Conservation (phyloP, 2,329 filamentous ascomycete genomes). For the Hypoxylon sp. region DNA sequence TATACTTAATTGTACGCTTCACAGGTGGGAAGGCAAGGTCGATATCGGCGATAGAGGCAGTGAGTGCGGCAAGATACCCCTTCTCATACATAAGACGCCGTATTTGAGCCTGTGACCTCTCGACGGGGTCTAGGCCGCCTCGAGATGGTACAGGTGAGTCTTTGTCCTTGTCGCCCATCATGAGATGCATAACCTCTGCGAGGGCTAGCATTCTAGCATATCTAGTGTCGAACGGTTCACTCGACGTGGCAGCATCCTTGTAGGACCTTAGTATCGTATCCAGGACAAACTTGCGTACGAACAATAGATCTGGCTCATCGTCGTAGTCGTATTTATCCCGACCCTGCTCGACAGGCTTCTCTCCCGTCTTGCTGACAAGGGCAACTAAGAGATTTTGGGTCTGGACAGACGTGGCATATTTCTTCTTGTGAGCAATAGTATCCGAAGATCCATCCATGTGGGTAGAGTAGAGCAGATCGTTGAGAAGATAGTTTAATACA, state of each 20-base stretch:
- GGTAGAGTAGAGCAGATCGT: constrained; percentile 75
- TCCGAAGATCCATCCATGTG: constrained; percentile 77
- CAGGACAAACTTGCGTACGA: constrained; percentile 93
- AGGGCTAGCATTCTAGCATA: constrained; percentile 90
- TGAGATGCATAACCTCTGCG: constrained; percentile 91
- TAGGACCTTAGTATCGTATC: constrained; percentile 94
- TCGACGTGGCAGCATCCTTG: constrained; percentile 84
- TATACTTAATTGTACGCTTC: constrained; percentile 95
- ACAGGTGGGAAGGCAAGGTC: constrained; percentile 94
- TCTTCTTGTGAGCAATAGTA: constrained; percentile 84
- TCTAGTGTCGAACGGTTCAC: constrained; percentile 83
- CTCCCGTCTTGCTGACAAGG: constrained; percentile 87
- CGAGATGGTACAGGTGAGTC: constrained; percentile 58
- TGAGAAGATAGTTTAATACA: constrained; percentile 93
- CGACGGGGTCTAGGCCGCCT: constrained; percentile 52
- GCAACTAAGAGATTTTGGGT: constrained; percentile 89
- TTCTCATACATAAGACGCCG: constrained; percentile 98
- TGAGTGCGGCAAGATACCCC: constrained; percentile 89
- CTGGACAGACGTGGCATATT: constrained; percentile 83
- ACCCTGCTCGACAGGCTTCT: constrained; percentile 72
- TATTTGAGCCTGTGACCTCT: constrained; percentile 81
- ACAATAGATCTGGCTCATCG: constrained; percentile 85
- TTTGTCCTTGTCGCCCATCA: constrained; percentile 85
- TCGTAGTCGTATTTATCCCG: constrained; percentile 74
- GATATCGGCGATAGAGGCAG: constrained; percentile 92